Percentiles rank a stretch among this genome's conserved stretches.
Evolutionary conservation across 768 basidiomycete genomes (phyloP).

Genomic region (Dacryopinax primogenitus): DNA sequence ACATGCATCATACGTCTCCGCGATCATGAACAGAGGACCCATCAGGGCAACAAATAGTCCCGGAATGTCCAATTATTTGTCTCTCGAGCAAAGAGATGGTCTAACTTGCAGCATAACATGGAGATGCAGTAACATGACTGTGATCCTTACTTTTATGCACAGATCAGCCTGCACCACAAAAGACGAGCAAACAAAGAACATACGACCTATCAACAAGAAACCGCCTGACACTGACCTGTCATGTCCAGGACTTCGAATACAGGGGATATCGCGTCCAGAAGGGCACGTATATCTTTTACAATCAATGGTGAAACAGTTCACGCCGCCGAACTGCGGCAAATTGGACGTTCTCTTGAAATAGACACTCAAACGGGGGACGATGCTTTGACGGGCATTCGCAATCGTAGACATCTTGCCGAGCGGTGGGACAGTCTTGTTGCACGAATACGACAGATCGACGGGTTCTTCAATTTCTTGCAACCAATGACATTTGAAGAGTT

Average conservation of each 20-base stretch:
- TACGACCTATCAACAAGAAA: not conserved
- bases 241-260: not conserved
- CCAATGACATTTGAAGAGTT: not conserved
- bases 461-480: conserved; percentile 9
- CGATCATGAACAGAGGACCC: no score
- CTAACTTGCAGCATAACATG: no score
- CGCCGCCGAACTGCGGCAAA: conserved; percentile 3
- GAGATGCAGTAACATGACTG: no score
- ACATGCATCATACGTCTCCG: no score
- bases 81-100: no score
- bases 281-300: not conserved
- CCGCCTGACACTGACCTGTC: not conserved
- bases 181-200: no score
- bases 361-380: not conserved
- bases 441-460: conserved; percentile 9
- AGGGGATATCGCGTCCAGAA: not conserved
- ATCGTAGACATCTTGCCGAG: not conserved
- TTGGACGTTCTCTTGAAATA: not conserved
- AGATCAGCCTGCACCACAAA: no score
- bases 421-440: not conserved
- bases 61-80: no score
- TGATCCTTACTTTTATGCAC: no score
- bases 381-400: not conserved
- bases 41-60: no score
- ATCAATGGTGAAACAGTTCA: not conserved